Conservation (phyloP, 1,284 basidiomycete species). For the Bondarzewia mesenterica region DNA sequence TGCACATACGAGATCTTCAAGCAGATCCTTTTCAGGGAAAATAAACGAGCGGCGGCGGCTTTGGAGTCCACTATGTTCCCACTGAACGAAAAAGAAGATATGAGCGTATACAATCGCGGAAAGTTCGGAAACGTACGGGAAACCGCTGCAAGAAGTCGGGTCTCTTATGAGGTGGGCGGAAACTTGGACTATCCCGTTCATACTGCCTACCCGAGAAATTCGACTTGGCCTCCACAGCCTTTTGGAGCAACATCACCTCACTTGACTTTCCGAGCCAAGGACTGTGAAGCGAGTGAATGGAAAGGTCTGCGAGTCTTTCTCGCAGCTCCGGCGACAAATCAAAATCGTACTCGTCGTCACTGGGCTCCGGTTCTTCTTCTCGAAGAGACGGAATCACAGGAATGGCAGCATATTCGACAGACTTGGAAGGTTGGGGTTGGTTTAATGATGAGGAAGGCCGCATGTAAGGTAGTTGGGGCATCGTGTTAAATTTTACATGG, state of each 20-base stretch:
- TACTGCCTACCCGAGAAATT: slow-evolving; percentile 33
- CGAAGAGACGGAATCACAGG: not conserved
- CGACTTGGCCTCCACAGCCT: slow-evolving; percentile 59
- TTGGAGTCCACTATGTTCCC: slow-evolving; percentile 32
- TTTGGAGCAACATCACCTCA: slow-evolving; percentile 55
- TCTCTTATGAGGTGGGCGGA: not conserved
- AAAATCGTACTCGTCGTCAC: not conserved
- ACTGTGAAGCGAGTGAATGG: slow-evolving; percentile 26
- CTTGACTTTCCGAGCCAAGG: slow-evolving; percentile 73
- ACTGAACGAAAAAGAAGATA: slow-evolving; percentile 8
- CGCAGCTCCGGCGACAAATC: not conserved
- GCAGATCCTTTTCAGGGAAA: not conserved
- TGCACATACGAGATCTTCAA: not conserved
- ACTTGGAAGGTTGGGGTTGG: no score
- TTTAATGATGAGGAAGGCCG: no score
- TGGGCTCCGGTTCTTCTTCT: not conserved
- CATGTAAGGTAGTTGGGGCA: no score
- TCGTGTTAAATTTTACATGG: not conserved
- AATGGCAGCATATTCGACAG: not conserved
- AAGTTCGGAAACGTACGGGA: no score
- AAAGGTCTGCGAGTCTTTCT: slow-evolving; percentile 26
- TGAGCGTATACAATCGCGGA: no score
- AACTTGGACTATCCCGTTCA: slow-evolving; percentile 11
- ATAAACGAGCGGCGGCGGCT: not conserved
- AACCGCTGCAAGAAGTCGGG: no score